These are phyloP conservation scores for Mortierella claussenii DNA, from an alignment of 192 early-diverging fungal genomes.

Conservation along the genomic window DNA sequence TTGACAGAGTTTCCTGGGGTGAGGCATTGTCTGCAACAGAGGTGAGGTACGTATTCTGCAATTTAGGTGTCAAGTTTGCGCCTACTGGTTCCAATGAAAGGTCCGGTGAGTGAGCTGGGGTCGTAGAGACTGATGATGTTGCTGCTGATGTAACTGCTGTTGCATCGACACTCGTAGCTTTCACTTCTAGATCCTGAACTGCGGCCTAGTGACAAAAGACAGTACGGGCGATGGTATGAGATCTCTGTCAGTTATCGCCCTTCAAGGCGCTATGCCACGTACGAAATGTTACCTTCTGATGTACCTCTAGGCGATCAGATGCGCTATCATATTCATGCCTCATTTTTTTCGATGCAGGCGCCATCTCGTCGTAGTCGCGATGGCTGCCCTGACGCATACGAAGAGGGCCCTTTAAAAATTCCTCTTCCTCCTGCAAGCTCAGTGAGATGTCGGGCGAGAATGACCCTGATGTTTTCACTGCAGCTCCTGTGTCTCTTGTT, in stretches of 20 bases:
- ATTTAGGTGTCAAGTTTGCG: background rate
- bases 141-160: background rate
- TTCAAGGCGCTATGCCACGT: no score
- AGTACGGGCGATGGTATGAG: no score
- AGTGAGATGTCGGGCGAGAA: background rate
- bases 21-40: background rate
- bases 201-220: no score
- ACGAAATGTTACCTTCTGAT: constrained; percentile 9
- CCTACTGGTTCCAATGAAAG: background rate
- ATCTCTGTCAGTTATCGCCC: no score
- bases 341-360: constrained; percentile 5
- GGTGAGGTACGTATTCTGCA: background rate
- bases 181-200: background rate
- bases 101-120: background rate
- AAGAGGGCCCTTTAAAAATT: background rate
- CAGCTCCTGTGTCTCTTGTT: background rate
- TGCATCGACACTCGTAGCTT: background rate
- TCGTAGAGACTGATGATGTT: background rate
- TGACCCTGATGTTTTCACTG: background rate
- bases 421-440: constrained; percentile 7
- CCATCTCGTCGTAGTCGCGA: constrained; percentile 19
- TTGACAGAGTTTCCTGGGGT: background rate
- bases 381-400: constrained; percentile 18
- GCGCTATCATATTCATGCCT: background rate
- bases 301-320: constrained; percentile 3